phyloP scores from a whole-genome alignment of 2,329 filamentous ascomycete species.

The Talaromyces sp. region DNA sequence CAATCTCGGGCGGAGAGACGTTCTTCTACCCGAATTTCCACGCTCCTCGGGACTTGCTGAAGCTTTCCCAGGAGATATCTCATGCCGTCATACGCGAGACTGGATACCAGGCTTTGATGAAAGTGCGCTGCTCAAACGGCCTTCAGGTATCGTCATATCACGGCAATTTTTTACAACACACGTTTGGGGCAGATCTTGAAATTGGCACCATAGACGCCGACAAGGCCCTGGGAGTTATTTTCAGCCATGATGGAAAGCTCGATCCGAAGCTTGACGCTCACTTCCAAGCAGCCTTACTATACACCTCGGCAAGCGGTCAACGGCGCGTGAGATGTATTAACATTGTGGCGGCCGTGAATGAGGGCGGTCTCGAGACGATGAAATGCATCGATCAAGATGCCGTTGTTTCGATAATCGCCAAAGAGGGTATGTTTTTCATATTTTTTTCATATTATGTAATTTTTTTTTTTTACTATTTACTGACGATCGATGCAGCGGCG shows the following conservation, averaged over 20 bases:
- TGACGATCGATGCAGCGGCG: slow-evolving; percentile 51
- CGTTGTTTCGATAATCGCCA: slow-evolving; percentile 79
- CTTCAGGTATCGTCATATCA: slow-evolving; percentile 91
- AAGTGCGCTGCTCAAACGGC: slow-evolving; percentile 95
- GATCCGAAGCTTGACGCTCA: slow-evolving; percentile 94
- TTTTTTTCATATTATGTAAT: slow-evolving; percentile 21
- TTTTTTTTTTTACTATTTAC: slow-evolving; percentile 1
- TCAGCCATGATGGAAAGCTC: slow-evolving; percentile 95
- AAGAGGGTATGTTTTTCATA: slow-evolving; percentile 54
- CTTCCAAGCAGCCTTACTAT: slow-evolving; percentile 91
- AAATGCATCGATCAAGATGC: slow-evolving; percentile 96
- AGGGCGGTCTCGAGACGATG: slow-evolving; percentile 75
- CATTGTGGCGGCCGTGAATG: slow-evolving; percentile 84
- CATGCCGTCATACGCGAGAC: slow-evolving; percentile 86
- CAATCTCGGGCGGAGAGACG: slow-evolving; percentile 86
- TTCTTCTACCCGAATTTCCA: slow-evolving; percentile 98
- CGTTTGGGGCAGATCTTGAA: slow-evolving; percentile 89
- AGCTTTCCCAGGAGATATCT: slow-evolving; percentile 76
- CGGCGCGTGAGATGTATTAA: slow-evolving; percentile 90
- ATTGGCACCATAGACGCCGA: slow-evolving; percentile 89
- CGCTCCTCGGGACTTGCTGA: slow-evolving; percentile 74
- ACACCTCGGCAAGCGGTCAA: slow-evolving; percentile 86
- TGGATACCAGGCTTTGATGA: slow-evolving; percentile 94
- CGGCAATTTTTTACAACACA: slow-evolving; percentile 94
- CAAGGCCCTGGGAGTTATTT: slow-evolving; percentile 86